Evolutionary conservation across 1,139 yeast genomes (phyloP), one percentile per base, ranked within the genome.

Genomic region (Suhomyces bokatorum): DNA sequence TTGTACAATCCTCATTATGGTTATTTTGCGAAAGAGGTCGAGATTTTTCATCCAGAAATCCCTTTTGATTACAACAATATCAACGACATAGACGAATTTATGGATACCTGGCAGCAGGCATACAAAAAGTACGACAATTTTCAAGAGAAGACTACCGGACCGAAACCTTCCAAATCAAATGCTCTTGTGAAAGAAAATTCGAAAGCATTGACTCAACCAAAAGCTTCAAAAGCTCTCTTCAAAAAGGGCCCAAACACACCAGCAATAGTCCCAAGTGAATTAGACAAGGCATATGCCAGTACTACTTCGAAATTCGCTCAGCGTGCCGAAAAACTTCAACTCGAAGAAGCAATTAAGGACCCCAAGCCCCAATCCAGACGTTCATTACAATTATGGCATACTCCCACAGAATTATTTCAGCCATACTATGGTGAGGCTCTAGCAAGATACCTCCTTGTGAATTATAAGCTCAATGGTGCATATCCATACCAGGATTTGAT

Each of bases 341-440:
- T 62, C 16, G 67, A 67, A 46, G 73, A 70, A 24, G 44, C 53
- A 37, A 42, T 43, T 13, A 35, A 40, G 43, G 48, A 44, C 7
- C 42, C 41, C 8, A 36, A 31, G 22, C 42, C 47, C 26, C 49
- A 54, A 28, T 53, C 62, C 11, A 69, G 68, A 45, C 69, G 75
- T 33, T 71, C 81, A 14, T 64, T 84, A 17, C 96, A 88, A 62
- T 67, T 87, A 38, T 88, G 96, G 96, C 96, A 88, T 58, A 88
- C 96, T 0, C 96, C 96, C 0, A 86, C 95, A 0, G 96, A 88
- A 61, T 69, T 89, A 39, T 88, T 88, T 64, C 83, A 78, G 53
- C 96, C 97, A 0, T 82, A 73, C 56, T 88, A 88, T 57, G 96
- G 96, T 7, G 88, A 87, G 59, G 90, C 95, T 0, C 66, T 88